Conservation (phyloP, 2,329 filamentous ascomycete species). For the Arthrobotrys entomopaga region DNA sequence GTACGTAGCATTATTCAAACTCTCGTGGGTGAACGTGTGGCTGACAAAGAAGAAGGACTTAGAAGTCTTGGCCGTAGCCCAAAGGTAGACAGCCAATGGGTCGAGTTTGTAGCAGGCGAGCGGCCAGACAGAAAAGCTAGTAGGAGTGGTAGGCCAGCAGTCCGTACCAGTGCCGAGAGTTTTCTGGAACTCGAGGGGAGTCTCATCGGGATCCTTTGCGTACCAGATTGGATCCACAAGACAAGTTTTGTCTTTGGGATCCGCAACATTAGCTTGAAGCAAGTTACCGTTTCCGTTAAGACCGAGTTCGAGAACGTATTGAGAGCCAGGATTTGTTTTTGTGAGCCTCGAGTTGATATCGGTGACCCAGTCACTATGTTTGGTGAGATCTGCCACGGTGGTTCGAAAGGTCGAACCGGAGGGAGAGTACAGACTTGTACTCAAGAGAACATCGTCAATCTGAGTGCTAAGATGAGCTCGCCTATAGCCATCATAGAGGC, state of each 20-base stretch:
- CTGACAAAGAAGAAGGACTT: conserved; percentile 70
- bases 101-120: conserved; percentile 37
- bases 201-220: conserved; percentile 38
- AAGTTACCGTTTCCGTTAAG: conserved; percentile 50
- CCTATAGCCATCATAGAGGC: conserved; percentile 68
- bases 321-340: conserved; percentile 36
- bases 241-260: conserved; percentile 13
- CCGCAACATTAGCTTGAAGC: conserved; percentile 20
- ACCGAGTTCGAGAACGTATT: conserved; percentile 43
- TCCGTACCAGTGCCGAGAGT: conserved; percentile 33
- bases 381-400: conserved; percentile 29
- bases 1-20: conserved; percentile 71
- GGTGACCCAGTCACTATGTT: conserved; percentile 23
- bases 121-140: conserved; percentile 16
- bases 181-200: conserved; percentile 45
- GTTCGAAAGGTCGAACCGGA: conserved; percentile 55
- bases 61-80: conserved; percentile 66
- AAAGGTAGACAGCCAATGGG: conserved; percentile 64
- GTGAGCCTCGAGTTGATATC: conserved; percentile 32
- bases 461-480: conserved; percentile 69
- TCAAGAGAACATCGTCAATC: conserved; percentile 72
- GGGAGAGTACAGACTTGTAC: conserved; percentile 58
- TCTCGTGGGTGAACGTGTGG: conserved; percentile 72
- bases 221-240: conserved; percentile 34
- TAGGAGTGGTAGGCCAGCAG: conserved; percentile 27